Conservation (phyloP, 805 yeast genomes). For the Saturnispora dispora region DNA sequence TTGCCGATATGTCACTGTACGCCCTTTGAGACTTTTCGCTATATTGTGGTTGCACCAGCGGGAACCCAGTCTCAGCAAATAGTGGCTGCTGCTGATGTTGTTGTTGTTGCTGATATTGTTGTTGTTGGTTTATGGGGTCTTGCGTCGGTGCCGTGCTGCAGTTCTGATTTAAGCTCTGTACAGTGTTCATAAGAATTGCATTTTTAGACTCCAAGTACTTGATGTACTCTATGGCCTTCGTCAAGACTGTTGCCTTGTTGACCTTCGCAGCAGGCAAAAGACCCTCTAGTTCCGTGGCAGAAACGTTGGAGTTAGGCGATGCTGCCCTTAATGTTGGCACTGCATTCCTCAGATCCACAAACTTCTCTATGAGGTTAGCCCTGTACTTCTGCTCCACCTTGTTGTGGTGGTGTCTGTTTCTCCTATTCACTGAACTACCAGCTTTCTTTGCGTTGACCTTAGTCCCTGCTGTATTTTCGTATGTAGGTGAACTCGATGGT, state of each 20-base stretch:
- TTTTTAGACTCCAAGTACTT: conserved; percentile 60
- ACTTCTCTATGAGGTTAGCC: conserved; percentile 66
- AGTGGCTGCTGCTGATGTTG: conserved; percentile 7
- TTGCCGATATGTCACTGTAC: not conserved
- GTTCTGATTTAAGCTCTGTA: conserved; percentile 25
- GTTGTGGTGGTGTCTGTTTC: conserved; percentile 59
- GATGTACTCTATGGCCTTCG: conserved; percentile 76
- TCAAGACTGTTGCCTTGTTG: conserved; percentile 67
- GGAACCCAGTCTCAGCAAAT: not conserved
- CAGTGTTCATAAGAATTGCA: conserved; percentile 40
- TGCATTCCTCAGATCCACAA: conserved; percentile 58
- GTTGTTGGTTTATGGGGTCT: not conserved
- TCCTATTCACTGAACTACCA: conserved; percentile 27
- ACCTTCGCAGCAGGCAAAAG: conserved; percentile 65
- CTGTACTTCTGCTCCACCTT: conserved; percentile 76
- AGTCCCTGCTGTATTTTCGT: not conserved
- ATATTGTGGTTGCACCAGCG: not conserved
- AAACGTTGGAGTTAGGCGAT: conserved; percentile 21
- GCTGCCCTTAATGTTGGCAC: conserved; percentile 71
- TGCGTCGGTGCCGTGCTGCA: not conserved
- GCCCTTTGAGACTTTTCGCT: not conserved
- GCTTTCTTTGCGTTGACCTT: not conserved
- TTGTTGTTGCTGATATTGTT: conserved; percentile 12
- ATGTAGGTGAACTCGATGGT: not conserved
- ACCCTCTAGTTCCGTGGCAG: conserved; percentile 54